phyloP scores from a whole-genome alignment of 257 asterid species.

The Nyctanthes arbortristis region DNA sequence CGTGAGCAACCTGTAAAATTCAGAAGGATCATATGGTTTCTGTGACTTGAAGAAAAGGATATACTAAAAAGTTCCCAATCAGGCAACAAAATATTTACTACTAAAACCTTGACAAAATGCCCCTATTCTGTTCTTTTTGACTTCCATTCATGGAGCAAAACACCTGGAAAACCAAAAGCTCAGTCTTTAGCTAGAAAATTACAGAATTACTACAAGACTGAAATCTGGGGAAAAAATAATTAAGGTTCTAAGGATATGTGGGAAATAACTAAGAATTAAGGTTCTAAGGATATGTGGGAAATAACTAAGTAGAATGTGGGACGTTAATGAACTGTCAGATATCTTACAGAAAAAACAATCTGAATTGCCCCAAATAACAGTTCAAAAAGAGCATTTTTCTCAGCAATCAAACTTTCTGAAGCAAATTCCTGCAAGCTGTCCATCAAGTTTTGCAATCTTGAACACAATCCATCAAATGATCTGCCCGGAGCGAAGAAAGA shows the following conservation, averaged over 20 bases:
- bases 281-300: not conserved
- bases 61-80: slow-evolving; percentile 13
- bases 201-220: slow-evolving; percentile 10
- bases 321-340: slow-evolving; percentile 1
- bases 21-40: slow-evolving; percentile 22
- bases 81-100: slow-evolving; percentile 14
- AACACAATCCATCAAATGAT: slow-evolving; percentile 56
- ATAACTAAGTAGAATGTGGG: not conserved
- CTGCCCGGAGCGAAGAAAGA: slow-evolving; percentile 55
- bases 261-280: not conserved
- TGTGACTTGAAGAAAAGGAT: slow-evolving; percentile 2
- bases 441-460: slow-evolving; percentile 46
- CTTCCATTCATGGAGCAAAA: slow-evolving; percentile 55
- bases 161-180: slow-evolving; percentile 58
- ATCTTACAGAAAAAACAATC: slow-evolving; percentile 58
- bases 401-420: slow-evolving; percentile 44
- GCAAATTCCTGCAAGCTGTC: slow-evolving; percentile 48
- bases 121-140: slow-evolving; percentile 54
- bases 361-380: slow-evolving; percentile 50
- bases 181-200: slow-evolving; percentile 12
- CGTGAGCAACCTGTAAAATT: slow-evolving; percentile 60
- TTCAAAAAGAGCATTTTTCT: slow-evolving; percentile 58
- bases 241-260: not conserved
- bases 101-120: slow-evolving; percentile 54
- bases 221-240: not conserved